A percentile compares a stretch with the other conserved stretches of the same genome.
These are phyloP conservation scores for Tephrocybe sp. DNA, from an alignment of 768 basidiomycete genomes.

Conservation along the genomic window DNA sequence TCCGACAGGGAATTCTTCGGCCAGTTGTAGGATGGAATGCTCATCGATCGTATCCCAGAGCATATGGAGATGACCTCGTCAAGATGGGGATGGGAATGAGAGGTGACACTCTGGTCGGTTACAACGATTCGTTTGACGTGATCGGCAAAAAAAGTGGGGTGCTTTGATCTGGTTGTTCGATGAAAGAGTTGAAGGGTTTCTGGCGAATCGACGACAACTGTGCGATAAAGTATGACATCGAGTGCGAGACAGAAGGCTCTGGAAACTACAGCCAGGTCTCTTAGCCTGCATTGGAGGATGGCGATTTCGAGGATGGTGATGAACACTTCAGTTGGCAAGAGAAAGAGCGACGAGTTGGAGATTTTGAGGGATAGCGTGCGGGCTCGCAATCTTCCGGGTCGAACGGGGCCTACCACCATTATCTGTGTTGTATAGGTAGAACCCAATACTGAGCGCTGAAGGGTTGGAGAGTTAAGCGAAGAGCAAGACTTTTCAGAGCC, in stretches of 20 bases:
- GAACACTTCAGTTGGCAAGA: constrained; percentile 35
- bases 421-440: neutral
- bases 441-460: neutral
- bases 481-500: too few species aligned
- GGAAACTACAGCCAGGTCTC: constrained; percentile 26
- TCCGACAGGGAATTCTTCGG: constrained; percentile 14
- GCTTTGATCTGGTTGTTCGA: constrained; percentile 29
- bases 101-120: constrained; percentile 18
- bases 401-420: constrained; percentile 6
- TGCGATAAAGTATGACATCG: constrained; percentile 34
- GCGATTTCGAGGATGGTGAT: constrained; percentile 33
- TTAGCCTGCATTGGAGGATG: constrained; percentile 26
- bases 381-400: constrained; percentile 6
- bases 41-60: constrained; percentile 28
- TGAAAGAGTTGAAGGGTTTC: constrained; percentile 30
- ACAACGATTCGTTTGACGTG: constrained; percentile 37
- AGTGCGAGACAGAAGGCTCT: constrained; percentile 28
- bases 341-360: constrained; percentile 22
- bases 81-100: constrained; percentile 18
- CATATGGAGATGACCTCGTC: constrained; percentile 30
- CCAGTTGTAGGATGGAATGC: constrained; percentile 23
- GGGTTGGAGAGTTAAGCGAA: too few species aligned
- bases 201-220: constrained; percentile 31
- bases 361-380: constrained; percentile 18
- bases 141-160: constrained; percentile 22